These are phyloP conservation scores for Boletus rex-veris DNA, from an alignment of 768 basidiomycete species.

Conservation along the genomic window DNA sequence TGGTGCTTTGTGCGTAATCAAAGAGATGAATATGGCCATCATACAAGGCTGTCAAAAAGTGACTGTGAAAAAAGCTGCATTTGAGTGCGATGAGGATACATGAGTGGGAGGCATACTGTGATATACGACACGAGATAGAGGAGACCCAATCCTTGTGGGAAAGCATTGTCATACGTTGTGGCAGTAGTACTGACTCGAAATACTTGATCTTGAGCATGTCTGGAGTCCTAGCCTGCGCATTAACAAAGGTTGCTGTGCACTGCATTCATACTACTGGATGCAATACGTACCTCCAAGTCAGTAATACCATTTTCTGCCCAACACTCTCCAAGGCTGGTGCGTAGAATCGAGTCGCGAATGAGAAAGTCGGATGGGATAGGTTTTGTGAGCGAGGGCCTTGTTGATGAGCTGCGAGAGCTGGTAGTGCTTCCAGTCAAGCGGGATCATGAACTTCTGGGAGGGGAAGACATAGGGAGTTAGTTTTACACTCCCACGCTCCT, in stretches of 20 bases:
- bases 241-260: conserved; percentile 4
- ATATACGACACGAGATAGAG: conserved; percentile 24
- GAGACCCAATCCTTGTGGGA: conserved; percentile 89
- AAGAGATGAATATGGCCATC: conserved; percentile 75
- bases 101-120: conserved; percentile 9
- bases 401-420: too few species aligned
- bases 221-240: conserved; percentile 47
- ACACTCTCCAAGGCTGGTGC: conserved; percentile 71
- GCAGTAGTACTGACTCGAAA: conserved; percentile 84
- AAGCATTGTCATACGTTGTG: conserved; percentile 71
- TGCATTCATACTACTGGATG: not conserved
- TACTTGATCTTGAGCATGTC: conserved; percentile 92
- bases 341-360: conserved; percentile 74
- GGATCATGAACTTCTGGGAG: too few species aligned
- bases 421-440: too few species aligned
- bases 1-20: conserved; percentile 72
- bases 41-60: conserved; percentile 77
- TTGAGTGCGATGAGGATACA: not conserved
- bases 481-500: conserved; percentile 95
- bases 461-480: conserved; percentile 44
- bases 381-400: too few species aligned
- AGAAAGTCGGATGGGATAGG: conserved; percentile 88
- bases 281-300: conserved; percentile 54
- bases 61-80: conserved; percentile 34
- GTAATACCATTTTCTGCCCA: conserved; percentile 64